These are phyloP conservation scores for Bocquillonia castaneifolia DNA, from an alignment of 441 rosid genomes.

Conservation along the genomic window DNA sequence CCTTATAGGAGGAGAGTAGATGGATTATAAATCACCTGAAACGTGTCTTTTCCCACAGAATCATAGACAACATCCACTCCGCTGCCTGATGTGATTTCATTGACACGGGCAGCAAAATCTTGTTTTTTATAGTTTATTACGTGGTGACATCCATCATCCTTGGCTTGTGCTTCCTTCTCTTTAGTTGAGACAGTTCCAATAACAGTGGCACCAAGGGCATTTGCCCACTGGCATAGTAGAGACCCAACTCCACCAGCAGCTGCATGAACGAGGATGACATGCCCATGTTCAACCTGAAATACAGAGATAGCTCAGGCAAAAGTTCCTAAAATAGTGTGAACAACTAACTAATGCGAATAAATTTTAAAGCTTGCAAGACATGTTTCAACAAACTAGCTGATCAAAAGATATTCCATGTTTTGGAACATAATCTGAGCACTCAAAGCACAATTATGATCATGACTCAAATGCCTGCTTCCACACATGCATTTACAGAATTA, in stretches of 20 bases:
- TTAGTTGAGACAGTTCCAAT: constrained; percentile 76
- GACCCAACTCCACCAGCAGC: constrained; percentile 97
- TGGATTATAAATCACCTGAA: constrained; percentile 43
- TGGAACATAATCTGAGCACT: neutral
- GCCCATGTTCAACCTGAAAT: constrained; percentile 67
- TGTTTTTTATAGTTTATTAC: constrained; percentile 64
- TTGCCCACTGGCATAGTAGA: constrained; percentile 88
- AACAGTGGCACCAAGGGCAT: constrained; percentile 80
- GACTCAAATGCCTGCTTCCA: neutral
- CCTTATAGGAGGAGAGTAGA: neutral
- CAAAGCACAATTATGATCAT: neutral
- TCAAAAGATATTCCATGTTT: neutral
- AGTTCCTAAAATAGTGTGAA: neutral
- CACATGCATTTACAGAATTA: neutral
- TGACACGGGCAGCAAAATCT: constrained; percentile 69
- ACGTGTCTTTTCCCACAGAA: constrained; percentile 87
- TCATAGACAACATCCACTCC: constrained; percentile 89
- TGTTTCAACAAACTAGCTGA: neutral
- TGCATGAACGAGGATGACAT: constrained; percentile 75
- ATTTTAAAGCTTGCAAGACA: neutral
- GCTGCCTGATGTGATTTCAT: constrained; percentile 66
- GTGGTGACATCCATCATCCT: constrained; percentile 85
- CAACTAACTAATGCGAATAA: neutral
- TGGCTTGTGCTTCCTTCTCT: constrained; percentile 91
- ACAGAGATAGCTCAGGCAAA: neutral